Conservation (phyloP, 257 asterid species). For the Solanum paucissectum region DNA sequence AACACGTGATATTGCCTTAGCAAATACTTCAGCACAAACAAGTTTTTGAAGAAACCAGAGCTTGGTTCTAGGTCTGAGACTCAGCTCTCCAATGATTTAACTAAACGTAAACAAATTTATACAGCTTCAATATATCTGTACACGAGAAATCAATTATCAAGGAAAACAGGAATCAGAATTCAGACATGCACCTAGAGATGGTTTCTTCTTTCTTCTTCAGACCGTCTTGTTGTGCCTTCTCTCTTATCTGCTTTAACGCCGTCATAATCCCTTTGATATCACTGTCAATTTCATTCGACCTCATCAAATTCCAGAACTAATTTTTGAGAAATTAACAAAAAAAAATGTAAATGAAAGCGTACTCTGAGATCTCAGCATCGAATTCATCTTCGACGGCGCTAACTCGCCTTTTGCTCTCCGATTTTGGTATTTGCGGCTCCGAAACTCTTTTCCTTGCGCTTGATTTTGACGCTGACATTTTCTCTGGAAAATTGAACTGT, state of each 20-base stretch:
- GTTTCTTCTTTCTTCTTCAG: slow-evolving; percentile 92
- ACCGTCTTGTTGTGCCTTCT: slow-evolving; percentile 78
- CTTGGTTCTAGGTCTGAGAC: neutral
- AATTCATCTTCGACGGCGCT: slow-evolving; percentile 53
- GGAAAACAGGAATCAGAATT: neutral
- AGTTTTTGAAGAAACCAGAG: neutral
- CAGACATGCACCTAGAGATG: slow-evolving; percentile 55
- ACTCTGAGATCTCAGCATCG: slow-evolving; percentile 71
- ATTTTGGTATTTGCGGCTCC: slow-evolving; percentile 36
- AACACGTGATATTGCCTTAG: neutral
- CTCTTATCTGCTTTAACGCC: slow-evolving; percentile 84
- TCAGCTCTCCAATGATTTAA: neutral
- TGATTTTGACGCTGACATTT: slow-evolving; percentile 55
- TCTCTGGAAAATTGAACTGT: neutral
- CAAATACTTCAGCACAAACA: neutral
- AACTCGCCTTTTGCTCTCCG: slow-evolving; percentile 47
- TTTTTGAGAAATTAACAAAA: neutral
- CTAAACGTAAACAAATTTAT: neutral
- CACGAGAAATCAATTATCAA: neutral
- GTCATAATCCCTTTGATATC: slow-evolving; percentile 74
- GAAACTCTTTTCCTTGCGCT: slow-evolving; percentile 42
- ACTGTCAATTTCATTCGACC: slow-evolving; percentile 27
- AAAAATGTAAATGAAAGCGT: neutral
- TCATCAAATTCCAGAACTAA: neutral
- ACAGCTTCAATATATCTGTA: neutral